Percentiles rank a stretch among this genome's conserved stretches.
Conservation (phyloP, 2,329 filamentous ascomycete species). For the Teratosphaeria zuluensis region DNA sequence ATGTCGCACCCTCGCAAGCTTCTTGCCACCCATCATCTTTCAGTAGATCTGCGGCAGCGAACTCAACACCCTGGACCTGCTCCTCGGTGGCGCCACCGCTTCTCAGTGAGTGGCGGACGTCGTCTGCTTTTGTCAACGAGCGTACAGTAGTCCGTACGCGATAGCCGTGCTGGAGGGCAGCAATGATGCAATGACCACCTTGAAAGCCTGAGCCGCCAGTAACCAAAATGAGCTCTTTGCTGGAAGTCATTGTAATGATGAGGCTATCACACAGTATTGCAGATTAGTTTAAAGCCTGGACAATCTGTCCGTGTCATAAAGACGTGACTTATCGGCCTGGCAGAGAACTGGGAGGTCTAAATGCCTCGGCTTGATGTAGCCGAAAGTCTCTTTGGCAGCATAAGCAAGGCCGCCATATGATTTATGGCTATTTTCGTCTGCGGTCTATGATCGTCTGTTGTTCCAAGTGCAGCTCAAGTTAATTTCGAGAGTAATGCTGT, state of each 20-base stretch:
- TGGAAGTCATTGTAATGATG: background rate
- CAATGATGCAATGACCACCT: slow-evolving; percentile 20
- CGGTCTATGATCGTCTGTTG: too few species aligned
- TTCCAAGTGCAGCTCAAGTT: background rate
- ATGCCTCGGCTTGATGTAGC: background rate
- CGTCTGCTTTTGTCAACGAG: slow-evolving; percentile 10
- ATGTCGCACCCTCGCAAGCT: slow-evolving; percentile 20
- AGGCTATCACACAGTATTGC: background rate
- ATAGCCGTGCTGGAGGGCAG: slow-evolving; percentile 20
- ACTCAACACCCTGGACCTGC: slow-evolving; percentile 13
- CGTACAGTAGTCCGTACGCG: slow-evolving; percentile 24
- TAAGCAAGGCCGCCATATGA: background rate
- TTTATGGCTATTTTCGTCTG: background rate
- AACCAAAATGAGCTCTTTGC: slow-evolving; percentile 14
- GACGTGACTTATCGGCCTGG: background rate
- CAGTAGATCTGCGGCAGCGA: slow-evolving; percentile 19
- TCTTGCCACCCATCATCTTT: slow-evolving; percentile 22
- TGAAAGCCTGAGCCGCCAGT: slow-evolving; percentile 26
- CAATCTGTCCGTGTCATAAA: background rate
- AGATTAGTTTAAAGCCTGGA: background rate
- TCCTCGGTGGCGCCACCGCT: slow-evolving; percentile 13
- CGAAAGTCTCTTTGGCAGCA: background rate
- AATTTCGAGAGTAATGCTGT: background rate
- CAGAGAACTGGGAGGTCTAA: too few species aligned
- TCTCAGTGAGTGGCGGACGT: slow-evolving; percentile 15